Base-by-base conservation (phyloP, 176 grass and related monocot genomes). In the Musa beccarii region DNA sequence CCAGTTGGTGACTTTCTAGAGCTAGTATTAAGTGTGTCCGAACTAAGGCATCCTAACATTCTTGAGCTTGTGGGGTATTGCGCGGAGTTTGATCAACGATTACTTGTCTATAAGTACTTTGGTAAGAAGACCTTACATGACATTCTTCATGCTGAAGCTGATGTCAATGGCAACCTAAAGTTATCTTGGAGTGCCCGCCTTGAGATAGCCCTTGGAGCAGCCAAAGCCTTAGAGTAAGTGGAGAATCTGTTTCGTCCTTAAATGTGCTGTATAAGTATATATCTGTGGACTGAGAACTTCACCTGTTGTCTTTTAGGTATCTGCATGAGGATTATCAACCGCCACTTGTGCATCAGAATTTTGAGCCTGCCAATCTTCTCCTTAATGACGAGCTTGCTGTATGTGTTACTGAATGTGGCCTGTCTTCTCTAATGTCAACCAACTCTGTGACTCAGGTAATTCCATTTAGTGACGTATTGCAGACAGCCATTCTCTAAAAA, bases 171-270 rank as follows among this genome's bases (percentile, higher is more conserved):
- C 11, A 80, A 79, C 65, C 77, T 98, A 43, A 43, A 43, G 34
- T 43, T 43, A 51, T 87, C 90, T 51, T 99, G 96, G 96, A 84
- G 91, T 86, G 88, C 84, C 54, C 90, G 96, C 52, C 83, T 99
- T 71, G 80, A 83, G 75, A 80, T 95, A 62, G 91, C 91, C 53
- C 69, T 88, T 43, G 96, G 83, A 73, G 89, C 91, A 77, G 96
- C 91, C 8, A 99, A 92, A 80, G 96, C 88, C 61, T 89, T 99
- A 65, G 86, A 92, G 96, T 99, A 99, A 85, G 88, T 53, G 77
- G 79, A 43, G 63, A 65, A 11, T 62, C 52, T 65, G 15, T 17
- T 29, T 78, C 75, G 43, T 77, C 25, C 10, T 51, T 71, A 57
- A 21, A 17, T 68, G 12, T 73, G 52, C 17, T 67, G 34, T 43